A percentile compares a stretch with the other conserved stretches of the same genome.
These are phyloP conservation scores for Berkeleyomyces rouxiae DNA, from an alignment of 2,329 filamentous ascomycete genomes.

Conservation along the genomic window DNA sequence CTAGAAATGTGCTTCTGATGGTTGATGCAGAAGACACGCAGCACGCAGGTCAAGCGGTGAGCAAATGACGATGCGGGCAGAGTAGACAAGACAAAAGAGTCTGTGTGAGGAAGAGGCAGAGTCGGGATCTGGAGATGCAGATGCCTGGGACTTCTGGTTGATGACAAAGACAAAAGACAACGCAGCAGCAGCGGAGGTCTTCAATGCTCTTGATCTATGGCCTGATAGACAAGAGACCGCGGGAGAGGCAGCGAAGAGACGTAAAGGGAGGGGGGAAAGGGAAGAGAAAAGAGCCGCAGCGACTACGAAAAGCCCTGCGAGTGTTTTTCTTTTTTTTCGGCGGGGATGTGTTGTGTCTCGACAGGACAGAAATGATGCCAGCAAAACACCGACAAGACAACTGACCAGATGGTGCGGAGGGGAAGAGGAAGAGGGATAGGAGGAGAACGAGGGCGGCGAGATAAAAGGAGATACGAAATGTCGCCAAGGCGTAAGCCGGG, in stretches of 20 bases:
- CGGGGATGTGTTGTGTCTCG: conserved; percentile 12
- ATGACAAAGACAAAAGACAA: conserved; percentile 9
- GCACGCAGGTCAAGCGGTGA: not conserved
- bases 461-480: conserved; percentile 12
- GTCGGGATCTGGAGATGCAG: not conserved
- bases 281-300: conserved; percentile 7
- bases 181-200: not conserved
- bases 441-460: not conserved
- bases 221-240: conserved; percentile 13
- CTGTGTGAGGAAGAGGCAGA: not conserved
- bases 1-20: too few relatives aligned
- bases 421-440: conserved; percentile 4
- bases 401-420: conserved; percentile 13
- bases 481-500: conserved; percentile 1
- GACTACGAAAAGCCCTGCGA: conserved; percentile 10
- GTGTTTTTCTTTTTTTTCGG: conserved; percentile 9
- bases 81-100: not conserved
- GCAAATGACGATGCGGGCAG: not conserved
- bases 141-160: not conserved
- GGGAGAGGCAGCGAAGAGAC: conserved; percentile 1
- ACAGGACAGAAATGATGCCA: conserved; percentile 14
- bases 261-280: not conserved
- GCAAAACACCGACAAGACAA: conserved; percentile 15
- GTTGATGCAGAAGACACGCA: not conserved
- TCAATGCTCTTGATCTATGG: conserved; percentile 12